Percentiles rank a stretch among this genome's conserved stretches.
Conservation (phyloP, 2,329 filamentous ascomycete species). For the Diaporthe citrichinensis region DNA sequence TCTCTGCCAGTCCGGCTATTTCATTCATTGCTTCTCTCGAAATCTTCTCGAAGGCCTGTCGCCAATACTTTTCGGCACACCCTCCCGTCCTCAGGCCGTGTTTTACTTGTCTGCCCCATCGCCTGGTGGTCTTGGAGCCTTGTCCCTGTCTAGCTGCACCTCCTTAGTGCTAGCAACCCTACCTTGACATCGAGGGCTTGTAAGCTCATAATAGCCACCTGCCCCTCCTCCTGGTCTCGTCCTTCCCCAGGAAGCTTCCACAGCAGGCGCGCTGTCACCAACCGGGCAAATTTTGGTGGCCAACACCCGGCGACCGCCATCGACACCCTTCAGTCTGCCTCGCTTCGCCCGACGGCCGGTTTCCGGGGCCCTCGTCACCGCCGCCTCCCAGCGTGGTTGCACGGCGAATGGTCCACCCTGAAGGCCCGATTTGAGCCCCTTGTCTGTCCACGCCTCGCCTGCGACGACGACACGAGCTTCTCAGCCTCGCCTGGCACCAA, state of each 20-base stretch:
- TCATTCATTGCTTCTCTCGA: conserved; percentile 26
- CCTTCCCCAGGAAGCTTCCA: conserved; percentile 20
- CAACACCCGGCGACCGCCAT: conserved; percentile 22
- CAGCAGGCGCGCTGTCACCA: conserved; percentile 35
- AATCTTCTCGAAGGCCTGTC: conserved; percentile 30
- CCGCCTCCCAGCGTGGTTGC: conserved; percentile 25
- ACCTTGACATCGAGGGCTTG: conserved; percentile 33
- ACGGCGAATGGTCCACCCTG: conserved; percentile 31
- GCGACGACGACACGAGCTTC: conserved; percentile 23
- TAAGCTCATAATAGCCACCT: conserved; percentile 39
- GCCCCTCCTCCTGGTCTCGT: conserved; percentile 38
- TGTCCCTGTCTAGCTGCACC: conserved; percentile 38
- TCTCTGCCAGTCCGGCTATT: conserved; percentile 30
- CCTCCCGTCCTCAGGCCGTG: conserved; percentile 22
- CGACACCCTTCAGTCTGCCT: conserved; percentile 32
- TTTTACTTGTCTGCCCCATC: conserved; percentile 27
- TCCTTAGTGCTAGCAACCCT: conserved; percentile 39
- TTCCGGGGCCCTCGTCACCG: conserved; percentile 25
- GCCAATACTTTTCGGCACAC: conserved; percentile 23
- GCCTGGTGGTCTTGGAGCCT: conserved; percentile 38
- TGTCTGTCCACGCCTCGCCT: conserved; percentile 9
- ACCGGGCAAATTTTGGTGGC: conserved; percentile 24
- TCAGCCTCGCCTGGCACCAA: not conserved
- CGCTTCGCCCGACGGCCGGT: conserved; percentile 35
- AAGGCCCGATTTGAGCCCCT: conserved; percentile 26